Evolutionary conservation across 805 yeast species (phyloP).

Genomic region (Monosporozyma unispora): DNA sequence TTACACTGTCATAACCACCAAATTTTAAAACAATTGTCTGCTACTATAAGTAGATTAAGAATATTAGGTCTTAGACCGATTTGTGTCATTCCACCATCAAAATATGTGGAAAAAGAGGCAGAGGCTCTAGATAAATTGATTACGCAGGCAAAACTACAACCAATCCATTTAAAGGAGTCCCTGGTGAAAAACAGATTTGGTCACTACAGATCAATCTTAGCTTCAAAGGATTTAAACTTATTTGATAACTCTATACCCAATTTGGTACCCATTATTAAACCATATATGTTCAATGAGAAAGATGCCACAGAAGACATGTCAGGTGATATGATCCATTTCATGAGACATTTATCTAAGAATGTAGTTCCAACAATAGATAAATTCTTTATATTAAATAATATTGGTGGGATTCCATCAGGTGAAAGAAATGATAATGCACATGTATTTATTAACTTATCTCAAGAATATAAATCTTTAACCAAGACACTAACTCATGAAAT

Average conservation of each 20-base stretch:
- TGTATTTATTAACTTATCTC: constrained; percentile 75
- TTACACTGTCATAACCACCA: constrained; percentile 5
- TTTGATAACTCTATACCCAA: constrained; percentile 13
- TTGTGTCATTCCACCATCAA: constrained; percentile 41
- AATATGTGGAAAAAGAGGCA: constrained; percentile 8
- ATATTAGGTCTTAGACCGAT: constrained; percentile 63
- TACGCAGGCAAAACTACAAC: constrained; percentile 16
- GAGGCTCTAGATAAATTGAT: constrained; percentile 21
- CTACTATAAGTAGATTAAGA: constrained; percentile 19
- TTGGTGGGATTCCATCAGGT: constrained; percentile 86
- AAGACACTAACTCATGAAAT: constrained; percentile 7
- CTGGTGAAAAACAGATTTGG: constrained; percentile 13
- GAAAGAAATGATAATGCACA: constrained; percentile 79
- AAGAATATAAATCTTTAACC: constrained; percentile 42
- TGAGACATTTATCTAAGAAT: constrained; percentile 28
- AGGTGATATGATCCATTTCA: constrained; percentile 31
- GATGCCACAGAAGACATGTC: constrained; percentile 36
- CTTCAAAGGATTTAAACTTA: constrained; percentile 6
- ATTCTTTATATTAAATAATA: constrained; percentile 63
- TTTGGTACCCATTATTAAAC: constrained; percentile 44
- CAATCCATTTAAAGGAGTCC: constrained; percentile 22
- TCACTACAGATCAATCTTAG: constrained; percentile 12
- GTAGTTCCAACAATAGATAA: constrained; percentile 56
- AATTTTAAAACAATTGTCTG: constrained; percentile 13
- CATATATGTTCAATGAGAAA: constrained; percentile 55